phyloP scores from a whole-genome alignment of 352 stramenopile genomes.

The Globisporangium camurandrum region DNA sequence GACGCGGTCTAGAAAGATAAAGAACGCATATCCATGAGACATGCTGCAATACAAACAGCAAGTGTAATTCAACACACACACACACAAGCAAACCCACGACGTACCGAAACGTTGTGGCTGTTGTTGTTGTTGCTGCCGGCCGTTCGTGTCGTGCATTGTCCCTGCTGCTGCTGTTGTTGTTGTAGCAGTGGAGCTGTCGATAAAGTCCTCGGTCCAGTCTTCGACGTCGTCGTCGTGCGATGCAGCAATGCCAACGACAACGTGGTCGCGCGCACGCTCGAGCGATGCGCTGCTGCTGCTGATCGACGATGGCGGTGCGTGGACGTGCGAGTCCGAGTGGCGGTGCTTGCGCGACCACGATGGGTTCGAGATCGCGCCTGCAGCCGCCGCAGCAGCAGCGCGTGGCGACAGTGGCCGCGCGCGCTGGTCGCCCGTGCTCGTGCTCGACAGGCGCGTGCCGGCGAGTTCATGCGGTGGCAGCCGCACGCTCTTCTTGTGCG shows the following conservation, averaged over 20 bases:
- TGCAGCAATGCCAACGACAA: constrained; percentile 65
- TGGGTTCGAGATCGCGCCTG: background rate
- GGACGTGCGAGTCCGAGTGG: constrained; percentile 11
- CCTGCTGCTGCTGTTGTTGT: too few species aligned
- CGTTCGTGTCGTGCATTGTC: too few species aligned
- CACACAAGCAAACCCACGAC: too few species aligned
- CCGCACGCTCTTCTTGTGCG: constrained; percentile 3
- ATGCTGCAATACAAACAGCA: constrained; percentile 1
- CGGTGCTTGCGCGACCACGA: constrained; percentile 7
- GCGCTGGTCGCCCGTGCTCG: constrained; percentile 2
- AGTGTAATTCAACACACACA: background rate
- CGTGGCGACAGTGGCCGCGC: constrained; percentile 1
- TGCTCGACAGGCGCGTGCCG: constrained; percentile 5
- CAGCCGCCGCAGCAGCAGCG: background rate
- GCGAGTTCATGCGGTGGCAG: background rate
- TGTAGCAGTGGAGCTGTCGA: constrained; percentile 20
- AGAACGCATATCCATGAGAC: background rate
- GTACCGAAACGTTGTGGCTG: background rate
- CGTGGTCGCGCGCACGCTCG: constrained; percentile 19
- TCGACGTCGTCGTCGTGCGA: constrained; percentile 62
- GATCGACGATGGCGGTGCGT: constrained; percentile 25
- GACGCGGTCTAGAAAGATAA: constrained; percentile 3
- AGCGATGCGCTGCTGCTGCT: background rate
- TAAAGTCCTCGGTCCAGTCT: constrained; percentile 69
- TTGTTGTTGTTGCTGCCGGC: background rate